A percentile compares a stretch with the other conserved stretches of the same genome.
These are phyloP conservation scores for Chrysoporthe austroafricana DNA, from an alignment of 2,329 filamentous ascomycete species.

Conservation along the genomic window DNA sequence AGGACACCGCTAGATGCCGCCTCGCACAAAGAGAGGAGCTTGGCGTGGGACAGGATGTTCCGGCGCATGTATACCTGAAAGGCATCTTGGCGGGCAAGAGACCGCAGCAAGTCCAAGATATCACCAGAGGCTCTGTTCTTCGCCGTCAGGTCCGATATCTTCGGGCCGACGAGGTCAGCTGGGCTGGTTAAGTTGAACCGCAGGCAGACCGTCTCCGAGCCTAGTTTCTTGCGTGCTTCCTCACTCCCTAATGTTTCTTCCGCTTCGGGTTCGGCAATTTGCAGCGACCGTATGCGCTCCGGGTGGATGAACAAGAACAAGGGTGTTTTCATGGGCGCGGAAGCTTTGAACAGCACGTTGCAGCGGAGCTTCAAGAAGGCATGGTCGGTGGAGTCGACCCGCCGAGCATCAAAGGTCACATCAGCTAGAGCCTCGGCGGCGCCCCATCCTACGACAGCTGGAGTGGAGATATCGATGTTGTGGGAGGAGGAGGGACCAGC, in stretches of 20 bases:
- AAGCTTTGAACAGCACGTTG: constrained; percentile 9
- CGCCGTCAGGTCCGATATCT: constrained; percentile 4
- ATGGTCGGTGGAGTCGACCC: constrained; percentile 12
- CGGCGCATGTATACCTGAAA: constrained; percentile 10
- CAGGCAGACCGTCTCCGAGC: constrained; percentile 13
- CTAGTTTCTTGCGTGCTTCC: constrained; percentile 17
- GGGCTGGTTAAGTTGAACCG: constrained; percentile 10
- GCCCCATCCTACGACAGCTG: constrained; percentile 9
- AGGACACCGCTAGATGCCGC: constrained; percentile 5
- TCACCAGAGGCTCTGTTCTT: constrained; percentile 19
- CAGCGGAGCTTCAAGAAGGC: constrained; percentile 22
- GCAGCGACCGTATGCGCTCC: constrained; percentile 8
- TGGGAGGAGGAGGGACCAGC: background rate
- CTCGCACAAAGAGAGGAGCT: constrained; percentile 9
- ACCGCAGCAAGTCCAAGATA: constrained; percentile 4
- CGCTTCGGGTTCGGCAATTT: background rate
- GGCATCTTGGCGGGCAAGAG: background rate
- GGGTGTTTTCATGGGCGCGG: constrained; percentile 7
- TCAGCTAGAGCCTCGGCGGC: background rate
- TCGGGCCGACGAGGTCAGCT: constrained; percentile 14
- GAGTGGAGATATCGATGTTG: constrained; percentile 16
- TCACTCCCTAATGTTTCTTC: background rate
- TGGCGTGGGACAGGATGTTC: constrained; percentile 8
- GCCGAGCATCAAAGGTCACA: constrained; percentile 19
- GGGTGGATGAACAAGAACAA: constrained; percentile 18